Evolutionary conservation across 768 basidiomycete species (phyloP).

Genomic region (Dentipellis fragilis): DNA sequence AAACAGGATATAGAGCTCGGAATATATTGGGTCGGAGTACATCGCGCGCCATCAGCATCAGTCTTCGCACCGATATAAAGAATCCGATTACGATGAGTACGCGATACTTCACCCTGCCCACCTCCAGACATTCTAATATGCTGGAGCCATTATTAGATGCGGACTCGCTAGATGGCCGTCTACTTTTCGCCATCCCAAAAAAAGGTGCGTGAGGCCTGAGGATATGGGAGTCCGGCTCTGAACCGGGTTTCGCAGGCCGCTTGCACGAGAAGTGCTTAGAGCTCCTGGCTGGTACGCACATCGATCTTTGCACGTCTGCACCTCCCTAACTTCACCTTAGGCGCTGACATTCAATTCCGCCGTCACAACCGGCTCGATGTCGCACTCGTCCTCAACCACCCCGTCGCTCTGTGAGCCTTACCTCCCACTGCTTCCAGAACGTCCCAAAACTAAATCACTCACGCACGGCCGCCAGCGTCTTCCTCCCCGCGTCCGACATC

Average conservation of each 20-base stretch:
- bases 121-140: background rate
- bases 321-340: conserved; percentile 26
- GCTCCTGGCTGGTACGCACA: conserved; percentile 59
- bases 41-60: background rate
- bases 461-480: conserved; percentile 60
- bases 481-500: conserved; percentile 94
- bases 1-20: background rate
- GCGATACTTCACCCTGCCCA: background rate
- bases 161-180: conserved; percentile 74
- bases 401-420: conserved; percentile 73
- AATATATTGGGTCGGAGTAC: background rate
- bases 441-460: background rate
- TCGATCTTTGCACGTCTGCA: background rate
- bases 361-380: conserved; percentile 84
- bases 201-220: conserved; percentile 53
- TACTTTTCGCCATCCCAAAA: conserved; percentile 95
- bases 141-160: conserved; percentile 32
- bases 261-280: conserved; percentile 86
- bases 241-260: conserved; percentile 41
- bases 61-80: background rate
- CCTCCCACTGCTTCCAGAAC: background rate
- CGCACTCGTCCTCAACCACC: conserved; percentile 86
- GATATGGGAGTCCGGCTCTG: background rate
- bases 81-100: background rate
- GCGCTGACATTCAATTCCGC: conserved; percentile 93